A percentile compares a stretch with the other conserved stretches of the same genome.
Conservation (phyloP, 2,329 filamentous ascomycete species). For the Diaporthe sp. region DNA sequence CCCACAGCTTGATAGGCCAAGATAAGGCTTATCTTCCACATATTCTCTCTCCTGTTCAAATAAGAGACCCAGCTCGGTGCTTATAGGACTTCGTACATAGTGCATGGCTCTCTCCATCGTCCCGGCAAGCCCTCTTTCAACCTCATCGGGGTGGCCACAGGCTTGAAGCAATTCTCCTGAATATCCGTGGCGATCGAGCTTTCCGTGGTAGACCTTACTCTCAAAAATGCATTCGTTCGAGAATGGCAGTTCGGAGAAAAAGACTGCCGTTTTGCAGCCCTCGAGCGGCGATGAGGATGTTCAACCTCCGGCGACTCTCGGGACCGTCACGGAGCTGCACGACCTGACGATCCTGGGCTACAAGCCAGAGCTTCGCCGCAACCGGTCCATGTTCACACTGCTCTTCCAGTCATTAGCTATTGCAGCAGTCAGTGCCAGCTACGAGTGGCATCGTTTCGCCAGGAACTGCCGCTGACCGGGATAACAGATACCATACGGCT, state of each 20-base stretch:
- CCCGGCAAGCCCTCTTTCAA: neutral
- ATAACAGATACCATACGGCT: conserved; percentile 62
- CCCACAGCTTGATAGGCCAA: conserved; percentile 30
- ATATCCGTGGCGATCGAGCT: no score
- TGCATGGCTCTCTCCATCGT: neutral
- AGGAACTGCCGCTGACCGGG: neutral
- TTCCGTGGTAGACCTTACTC: neutral
- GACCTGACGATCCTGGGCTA: conserved; percentile 61
- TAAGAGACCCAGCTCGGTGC: neutral
- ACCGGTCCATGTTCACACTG: conserved; percentile 68
- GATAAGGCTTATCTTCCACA: conserved; percentile 30
- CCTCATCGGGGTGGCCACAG: no score
- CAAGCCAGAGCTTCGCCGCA: conserved; percentile 65
- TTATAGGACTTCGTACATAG: neutral
- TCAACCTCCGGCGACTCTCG: neutral
- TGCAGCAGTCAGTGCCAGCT: conserved; percentile 53
- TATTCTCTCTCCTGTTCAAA: neutral
- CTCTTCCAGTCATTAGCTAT: conserved; percentile 71
- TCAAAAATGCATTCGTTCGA: conserved; percentile 22
- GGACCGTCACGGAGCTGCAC: conserved; percentile 41
- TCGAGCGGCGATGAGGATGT: conserved; percentile 29
- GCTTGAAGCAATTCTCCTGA: neutral
- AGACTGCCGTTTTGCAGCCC: neutral
- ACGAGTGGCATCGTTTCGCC: neutral
- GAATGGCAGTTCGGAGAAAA: conserved; percentile 7